A percentile compares a stretch with the other conserved stretches of the same genome.
phyloP scores from a whole-genome alignment of 2,329 filamentous ascomycete genomes.

The Plectosphaerella sp. region DNA sequence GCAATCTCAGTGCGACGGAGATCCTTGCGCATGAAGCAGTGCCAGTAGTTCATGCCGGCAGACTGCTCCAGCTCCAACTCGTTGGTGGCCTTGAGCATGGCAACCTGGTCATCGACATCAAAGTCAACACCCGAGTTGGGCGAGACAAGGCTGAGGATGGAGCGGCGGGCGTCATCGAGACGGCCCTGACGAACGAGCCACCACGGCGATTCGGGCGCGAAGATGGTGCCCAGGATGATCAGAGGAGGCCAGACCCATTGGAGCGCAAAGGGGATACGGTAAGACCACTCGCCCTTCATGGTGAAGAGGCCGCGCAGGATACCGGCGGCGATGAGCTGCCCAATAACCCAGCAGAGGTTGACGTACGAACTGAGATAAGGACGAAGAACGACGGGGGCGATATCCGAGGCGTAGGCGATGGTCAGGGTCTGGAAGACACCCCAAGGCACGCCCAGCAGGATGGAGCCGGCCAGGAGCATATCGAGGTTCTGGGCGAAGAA shows the following conservation, averaged over 20 bases:
- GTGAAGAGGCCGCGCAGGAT: conserved; percentile 35
- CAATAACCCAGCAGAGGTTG: conserved; percentile 47
- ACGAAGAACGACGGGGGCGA: conserved; percentile 39
- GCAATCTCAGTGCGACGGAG: conserved; percentile 41
- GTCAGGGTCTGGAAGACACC: conserved; percentile 42
- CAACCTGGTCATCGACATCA: conserved; percentile 37
- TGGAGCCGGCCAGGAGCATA: conserved; percentile 38
- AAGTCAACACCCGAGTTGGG: conserved; percentile 22
- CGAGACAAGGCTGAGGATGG: conserved; percentile 32
- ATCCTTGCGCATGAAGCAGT: conserved; percentile 43
- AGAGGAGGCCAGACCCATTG: conserved; percentile 46
- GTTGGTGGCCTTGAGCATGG: conserved; percentile 48
- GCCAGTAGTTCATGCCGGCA: conserved; percentile 35
- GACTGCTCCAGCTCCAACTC: conserved; percentile 37
- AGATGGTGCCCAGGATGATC: conserved; percentile 33
- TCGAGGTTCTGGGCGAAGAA: conserved; percentile 39
- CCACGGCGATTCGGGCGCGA: conserved; percentile 47
- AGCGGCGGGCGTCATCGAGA: conserved; percentile 31
- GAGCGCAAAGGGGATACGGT: conserved; percentile 42
- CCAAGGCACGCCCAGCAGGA: conserved; percentile 43
- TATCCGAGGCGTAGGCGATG: conserved; percentile 44
- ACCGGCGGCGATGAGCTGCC: conserved; percentile 39
- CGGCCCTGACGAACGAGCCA: conserved; percentile 39
- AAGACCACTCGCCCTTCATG: conserved; percentile 35
- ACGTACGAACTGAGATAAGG: conserved; percentile 43